Evolutionary conservation across 2,329 filamentous ascomycete genomes (phyloP).

Genomic region (Camillea tinctor): DNA sequence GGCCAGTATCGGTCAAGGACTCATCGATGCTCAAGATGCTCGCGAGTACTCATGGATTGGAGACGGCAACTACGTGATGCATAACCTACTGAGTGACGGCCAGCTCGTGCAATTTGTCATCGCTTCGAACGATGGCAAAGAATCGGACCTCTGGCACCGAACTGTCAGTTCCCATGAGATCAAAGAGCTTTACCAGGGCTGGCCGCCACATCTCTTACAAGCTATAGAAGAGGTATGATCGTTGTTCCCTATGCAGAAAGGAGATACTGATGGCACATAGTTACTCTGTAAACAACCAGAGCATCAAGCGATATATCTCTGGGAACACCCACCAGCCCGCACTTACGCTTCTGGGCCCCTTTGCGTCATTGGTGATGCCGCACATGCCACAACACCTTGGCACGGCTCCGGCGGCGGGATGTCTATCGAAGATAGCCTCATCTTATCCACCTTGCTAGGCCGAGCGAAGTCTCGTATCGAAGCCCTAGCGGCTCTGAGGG

Average conservation of each 20-base stretch:
- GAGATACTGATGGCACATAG: slow-evolving; percentile 10
- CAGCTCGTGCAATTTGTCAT: slow-evolving; percentile 22
- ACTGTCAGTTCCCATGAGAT: slow-evolving; percentile 18
- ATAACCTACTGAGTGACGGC: slow-evolving; percentile 19
- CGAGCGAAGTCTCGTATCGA: slow-evolving; percentile 9
- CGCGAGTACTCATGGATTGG: slow-evolving; percentile 26
- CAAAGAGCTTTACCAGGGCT: slow-evolving; percentile 16
- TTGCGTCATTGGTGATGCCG: slow-evolving; percentile 19
- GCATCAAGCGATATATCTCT: slow-evolving; percentile 23
- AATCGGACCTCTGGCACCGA: slow-evolving; percentile 18
- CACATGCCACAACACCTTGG: slow-evolving; percentile 22
- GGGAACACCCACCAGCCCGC: slow-evolving; percentile 20
- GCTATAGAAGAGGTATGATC: slow-evolving; percentile 23
- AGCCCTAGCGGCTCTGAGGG: slow-evolving; percentile 14
- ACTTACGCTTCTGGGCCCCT: slow-evolving; percentile 21
- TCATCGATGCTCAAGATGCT: slow-evolving; percentile 18
- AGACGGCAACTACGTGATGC: slow-evolving; percentile 8
- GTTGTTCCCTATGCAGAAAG: too few relatives aligned
- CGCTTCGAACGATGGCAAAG: slow-evolving; percentile 11
- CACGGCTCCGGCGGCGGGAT: slow-evolving; percentile 23
- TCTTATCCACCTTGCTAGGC: slow-evolving; percentile 20
- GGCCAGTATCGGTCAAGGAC: slow-evolving; percentile 14
- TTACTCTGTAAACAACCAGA: slow-evolving; percentile 21
- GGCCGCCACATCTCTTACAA: slow-evolving; percentile 18
- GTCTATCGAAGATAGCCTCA: slow-evolving; percentile 23